Conservation (phyloP, 257 asterid genomes). For the Handroanthus guayacan region DNA sequence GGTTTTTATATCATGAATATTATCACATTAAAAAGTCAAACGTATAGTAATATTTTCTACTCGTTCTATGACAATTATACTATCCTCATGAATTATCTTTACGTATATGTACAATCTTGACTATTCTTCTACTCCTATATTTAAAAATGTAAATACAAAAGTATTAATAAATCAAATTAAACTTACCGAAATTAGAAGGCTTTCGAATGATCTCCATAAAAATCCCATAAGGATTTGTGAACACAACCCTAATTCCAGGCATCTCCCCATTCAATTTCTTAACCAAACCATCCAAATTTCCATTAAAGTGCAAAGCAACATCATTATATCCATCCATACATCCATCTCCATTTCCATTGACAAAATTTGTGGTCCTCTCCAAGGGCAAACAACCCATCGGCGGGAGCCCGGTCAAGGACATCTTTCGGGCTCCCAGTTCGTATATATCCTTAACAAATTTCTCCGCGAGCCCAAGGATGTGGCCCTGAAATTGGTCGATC, state of each 20-base stretch:
- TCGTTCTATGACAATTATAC: too few species aligned
- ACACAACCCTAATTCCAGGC: slow-evolving; percentile 60
- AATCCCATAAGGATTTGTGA: slow-evolving; percentile 63
- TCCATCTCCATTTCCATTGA: slow-evolving; percentile 66
- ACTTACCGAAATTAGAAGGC: slow-evolving; percentile 73
- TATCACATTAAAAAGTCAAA: not conserved
- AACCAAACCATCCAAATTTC: slow-evolving; percentile 50
- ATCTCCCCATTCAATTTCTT: slow-evolving; percentile 61
- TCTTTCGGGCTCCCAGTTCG: slow-evolving; percentile 70
- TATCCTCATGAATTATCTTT: too few species aligned
- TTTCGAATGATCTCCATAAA: slow-evolving; percentile 56
- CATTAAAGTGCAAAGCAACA: slow-evolving; percentile 67
- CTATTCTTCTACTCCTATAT: too few species aligned
- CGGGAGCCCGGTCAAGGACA: slow-evolving; percentile 73
- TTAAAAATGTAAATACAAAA: too few species aligned
- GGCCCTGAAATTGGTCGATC: slow-evolving; percentile 64
- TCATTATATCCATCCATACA: slow-evolving; percentile 72
- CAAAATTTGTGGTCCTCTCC: slow-evolving; percentile 72
- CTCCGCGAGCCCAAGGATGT: slow-evolving; percentile 56
- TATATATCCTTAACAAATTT: slow-evolving; percentile 61
- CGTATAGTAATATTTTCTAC: too few species aligned
- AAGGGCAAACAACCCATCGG: slow-evolving; percentile 96
- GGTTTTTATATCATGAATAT: not conserved
- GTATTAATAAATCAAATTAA: not conserved
- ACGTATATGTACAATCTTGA: too few species aligned